phyloP scores from a whole-genome alignment of 2,329 filamentous ascomycete genomes.

The Blastomyces emzantsi region DNA sequence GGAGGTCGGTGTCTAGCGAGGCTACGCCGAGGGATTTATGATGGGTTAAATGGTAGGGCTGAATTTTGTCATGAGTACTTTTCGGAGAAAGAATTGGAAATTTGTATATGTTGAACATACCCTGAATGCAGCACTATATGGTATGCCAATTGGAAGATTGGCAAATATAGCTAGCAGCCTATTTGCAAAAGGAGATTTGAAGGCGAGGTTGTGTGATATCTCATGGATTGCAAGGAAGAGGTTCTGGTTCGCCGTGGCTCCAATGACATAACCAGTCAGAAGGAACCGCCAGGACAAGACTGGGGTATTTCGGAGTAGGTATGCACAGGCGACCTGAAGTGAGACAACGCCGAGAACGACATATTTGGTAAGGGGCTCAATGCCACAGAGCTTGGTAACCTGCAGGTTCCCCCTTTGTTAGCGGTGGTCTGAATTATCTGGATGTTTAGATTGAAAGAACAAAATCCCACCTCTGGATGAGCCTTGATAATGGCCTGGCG shows the following conservation, averaged over 20 bases:
- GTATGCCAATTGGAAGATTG: constrained; percentile 90
- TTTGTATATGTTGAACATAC: constrained; percentile 40
- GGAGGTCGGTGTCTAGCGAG: constrained; percentile 90
- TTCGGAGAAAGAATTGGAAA: background rate
- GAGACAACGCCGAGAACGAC: constrained; percentile 74
- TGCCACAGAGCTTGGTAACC: constrained; percentile 95
- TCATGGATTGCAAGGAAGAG: constrained; percentile 98
- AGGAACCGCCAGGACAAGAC: constrained; percentile 81
- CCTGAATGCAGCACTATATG: constrained; percentile 92
- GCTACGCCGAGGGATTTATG: constrained; percentile 98
- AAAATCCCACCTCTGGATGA: constrained; percentile 68
- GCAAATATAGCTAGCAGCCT: constrained; percentile 83
- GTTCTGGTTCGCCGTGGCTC: constrained; percentile 96
- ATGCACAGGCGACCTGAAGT: constrained; percentile 70
- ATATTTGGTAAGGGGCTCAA: constrained; percentile 92
- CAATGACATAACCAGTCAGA: constrained; percentile 78
- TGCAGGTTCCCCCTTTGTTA: constrained; percentile 29
- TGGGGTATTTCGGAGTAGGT: constrained; percentile 63
- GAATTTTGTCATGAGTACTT: background rate
- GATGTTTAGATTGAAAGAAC: background rate
- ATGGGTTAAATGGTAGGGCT: constrained; percentile 96
- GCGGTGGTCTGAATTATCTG: background rate
- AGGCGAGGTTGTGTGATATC: constrained; percentile 95
- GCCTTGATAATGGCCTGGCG: constrained; percentile 95
- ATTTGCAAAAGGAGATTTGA: constrained; percentile 71